phyloP scores from a whole-genome alignment of 108 stramenopile species.

The Aurantiochytrium sp. region DNA sequence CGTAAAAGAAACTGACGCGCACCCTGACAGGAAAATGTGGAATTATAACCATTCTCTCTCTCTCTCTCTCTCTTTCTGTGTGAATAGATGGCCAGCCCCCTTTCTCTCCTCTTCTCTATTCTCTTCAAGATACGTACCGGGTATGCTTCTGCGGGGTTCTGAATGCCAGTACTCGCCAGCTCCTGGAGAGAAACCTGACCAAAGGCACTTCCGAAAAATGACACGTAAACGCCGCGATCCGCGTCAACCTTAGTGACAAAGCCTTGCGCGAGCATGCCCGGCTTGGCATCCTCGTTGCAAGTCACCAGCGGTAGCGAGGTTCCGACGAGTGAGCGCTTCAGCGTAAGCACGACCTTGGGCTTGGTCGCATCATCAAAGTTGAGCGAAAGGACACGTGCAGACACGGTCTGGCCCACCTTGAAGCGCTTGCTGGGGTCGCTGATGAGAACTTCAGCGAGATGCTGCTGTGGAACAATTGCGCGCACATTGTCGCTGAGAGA shows the following conservation, averaged over 20 bases:
- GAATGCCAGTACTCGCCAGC: not conserved
- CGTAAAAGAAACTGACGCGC: not conserved
- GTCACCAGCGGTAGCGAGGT: not conserved
- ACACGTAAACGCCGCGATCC: not conserved
- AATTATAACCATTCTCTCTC: not conserved
- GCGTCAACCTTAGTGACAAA: not conserved
- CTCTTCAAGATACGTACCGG: not conserved
- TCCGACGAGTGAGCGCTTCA: not conserved
- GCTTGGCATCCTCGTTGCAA: not conserved
- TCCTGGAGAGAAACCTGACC: not conserved
- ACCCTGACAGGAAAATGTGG: conserved; percentile 15
- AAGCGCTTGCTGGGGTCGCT: not conserved
- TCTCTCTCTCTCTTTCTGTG: not conserved
- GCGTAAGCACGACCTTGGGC: not conserved
- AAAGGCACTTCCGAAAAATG: not conserved
- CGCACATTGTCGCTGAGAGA: not conserved
- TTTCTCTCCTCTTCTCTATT: not conserved
- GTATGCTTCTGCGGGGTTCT: not conserved
- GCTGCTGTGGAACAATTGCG: not conserved
- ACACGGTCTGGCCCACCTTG: not conserved
- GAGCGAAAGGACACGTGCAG: not conserved
- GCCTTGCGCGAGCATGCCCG: not conserved
- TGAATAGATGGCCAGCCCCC: not conserved
- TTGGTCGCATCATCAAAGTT: not conserved
- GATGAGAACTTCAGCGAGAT: not conserved